Base-by-base conservation (phyloP, 441 rosid genomes). In the Omphalea diandra region DNA sequence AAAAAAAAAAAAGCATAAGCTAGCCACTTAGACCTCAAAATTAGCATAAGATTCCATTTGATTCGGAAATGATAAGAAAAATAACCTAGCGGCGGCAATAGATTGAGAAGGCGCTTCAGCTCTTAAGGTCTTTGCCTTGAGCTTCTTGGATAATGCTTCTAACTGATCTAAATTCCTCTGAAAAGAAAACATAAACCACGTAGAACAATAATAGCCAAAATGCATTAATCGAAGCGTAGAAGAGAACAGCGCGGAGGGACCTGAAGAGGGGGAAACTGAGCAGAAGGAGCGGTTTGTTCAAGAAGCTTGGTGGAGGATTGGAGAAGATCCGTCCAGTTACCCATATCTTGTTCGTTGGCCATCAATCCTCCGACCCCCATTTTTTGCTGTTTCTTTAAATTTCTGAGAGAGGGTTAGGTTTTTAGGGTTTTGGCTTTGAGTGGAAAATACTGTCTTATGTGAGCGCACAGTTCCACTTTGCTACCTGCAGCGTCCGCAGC, bases 201-300 rank as follows among this genome's bases (percentile, higher is more conserved):
- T n/a, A 73, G 15, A 7, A 4, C 24, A n/a, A 38, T 4, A 60
- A 5, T 7, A n/a, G 11, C n/a, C 38, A 63, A 31, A n/a, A n/a
- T n/a, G n/a, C n/a, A n/a, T n/a, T n/a, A n/a, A n/a, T n/a, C n/a
- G 24, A 35, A 36, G 46, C 24, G 24, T 12, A 64, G 52, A n/a
- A 36, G 66, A 1, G 15, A 22, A 60, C 9, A 58, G 73, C 32
- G 27, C 61, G 18, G 32, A 43, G 31, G 63, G 69, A 94, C 98
- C 98, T 94, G 97, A 55, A 92, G 94, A 73, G 97, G 98, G 83
- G 97, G 99, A 73, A 94, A 94, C 84, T 92, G 98, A 76, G 97
- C 85, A 17, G 98, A 89, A 71, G 99, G 97, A 83, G 97, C 96
- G 31, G 98, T 96, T 77, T 90, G 98, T 54, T 94, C 97, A 60